Percentiles rank a stretch among this genome's conserved stretches.
Conservation (phyloP, 2,329 filamentous ascomycete genomes). For the Dactylellina cionopaga region DNA sequence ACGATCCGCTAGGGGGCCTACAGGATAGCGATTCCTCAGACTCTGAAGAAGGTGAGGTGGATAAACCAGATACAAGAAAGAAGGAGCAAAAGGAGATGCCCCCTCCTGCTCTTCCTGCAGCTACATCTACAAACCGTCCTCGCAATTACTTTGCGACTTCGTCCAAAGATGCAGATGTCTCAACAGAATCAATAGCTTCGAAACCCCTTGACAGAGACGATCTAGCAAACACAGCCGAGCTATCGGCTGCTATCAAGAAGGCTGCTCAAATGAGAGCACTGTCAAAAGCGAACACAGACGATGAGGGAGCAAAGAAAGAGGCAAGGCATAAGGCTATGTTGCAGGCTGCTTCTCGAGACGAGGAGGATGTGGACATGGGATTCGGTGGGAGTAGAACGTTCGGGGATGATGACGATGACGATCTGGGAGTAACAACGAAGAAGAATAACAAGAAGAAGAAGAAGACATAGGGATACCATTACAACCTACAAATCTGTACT, state of each 20-base stretch:
- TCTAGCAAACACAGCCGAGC: constrained; percentile 72
- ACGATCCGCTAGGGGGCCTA: constrained; percentile 73
- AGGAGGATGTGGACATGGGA: constrained; percentile 91
- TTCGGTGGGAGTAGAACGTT: constrained; percentile 84
- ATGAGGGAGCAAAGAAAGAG: constrained; percentile 69
- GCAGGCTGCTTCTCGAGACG: constrained; percentile 77
- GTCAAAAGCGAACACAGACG: constrained; percentile 58
- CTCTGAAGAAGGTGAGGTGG: constrained; percentile 62
- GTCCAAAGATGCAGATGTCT: constrained; percentile 63
- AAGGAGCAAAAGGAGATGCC: constrained; percentile 54
- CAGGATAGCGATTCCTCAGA: constrained; percentile 61
- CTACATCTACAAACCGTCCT: constrained; percentile 61
- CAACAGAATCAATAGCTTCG: constrained; percentile 58
- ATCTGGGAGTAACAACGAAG: constrained; percentile 67
- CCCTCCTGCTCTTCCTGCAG: constrained; percentile 50
- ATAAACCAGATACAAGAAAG: constrained; percentile 60
- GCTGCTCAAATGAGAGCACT: constrained; percentile 66
- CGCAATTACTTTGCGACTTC: constrained; percentile 64
- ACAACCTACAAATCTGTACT: neutral
- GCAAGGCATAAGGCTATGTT: constrained; percentile 79
- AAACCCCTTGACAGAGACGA: constrained; percentile 64
- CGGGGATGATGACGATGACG: constrained; percentile 79
- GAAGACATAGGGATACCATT: constrained; percentile 66
- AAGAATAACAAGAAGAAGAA: constrained; percentile 77
- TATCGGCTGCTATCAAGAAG: constrained; percentile 84